phyloP scores from a whole-genome alignment of 306 rosid genomes.

The Sicyos edulis region DNA sequence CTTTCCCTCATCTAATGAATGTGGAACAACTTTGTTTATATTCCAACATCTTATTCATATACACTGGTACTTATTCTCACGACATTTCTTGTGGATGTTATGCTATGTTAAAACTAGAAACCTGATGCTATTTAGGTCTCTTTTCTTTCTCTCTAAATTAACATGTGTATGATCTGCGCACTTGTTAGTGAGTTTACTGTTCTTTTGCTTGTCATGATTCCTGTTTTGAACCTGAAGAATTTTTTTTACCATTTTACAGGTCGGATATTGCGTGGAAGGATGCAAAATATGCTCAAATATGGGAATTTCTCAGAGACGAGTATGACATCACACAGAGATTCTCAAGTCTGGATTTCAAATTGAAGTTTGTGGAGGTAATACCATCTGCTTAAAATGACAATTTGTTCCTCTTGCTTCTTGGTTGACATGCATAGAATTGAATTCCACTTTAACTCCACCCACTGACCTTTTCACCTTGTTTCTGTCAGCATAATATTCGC shows the following conservation, averaged over 20 bases:
- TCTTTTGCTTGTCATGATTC: background rate
- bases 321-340: constrained; percentile 91
- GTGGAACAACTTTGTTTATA: too few species aligned
- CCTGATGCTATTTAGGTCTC: too few species aligned
- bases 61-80: background rate
- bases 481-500: constrained; percentile 84
- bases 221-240: background rate
- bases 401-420: background rate
- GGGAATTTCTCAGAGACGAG: constrained; percentile 96
- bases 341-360: constrained; percentile 89
- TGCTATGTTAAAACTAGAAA: background rate
- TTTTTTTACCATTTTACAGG: constrained; percentile 36
- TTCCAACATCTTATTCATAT: too few species aligned
- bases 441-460: background rate
- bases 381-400: background rate
- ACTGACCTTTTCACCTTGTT: background rate
- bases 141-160: too few species aligned
- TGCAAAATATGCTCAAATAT: constrained; percentile 98
- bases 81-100: background rate
- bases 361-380: constrained; percentile 93
- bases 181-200: background rate
- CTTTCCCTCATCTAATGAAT: too few species aligned
- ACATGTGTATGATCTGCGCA: background rate
- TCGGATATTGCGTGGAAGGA: constrained; percentile 99
- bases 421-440: background rate